Conservation (phyloP, 768 basidiomycete genomes). For the Mycena polygramma region DNA sequence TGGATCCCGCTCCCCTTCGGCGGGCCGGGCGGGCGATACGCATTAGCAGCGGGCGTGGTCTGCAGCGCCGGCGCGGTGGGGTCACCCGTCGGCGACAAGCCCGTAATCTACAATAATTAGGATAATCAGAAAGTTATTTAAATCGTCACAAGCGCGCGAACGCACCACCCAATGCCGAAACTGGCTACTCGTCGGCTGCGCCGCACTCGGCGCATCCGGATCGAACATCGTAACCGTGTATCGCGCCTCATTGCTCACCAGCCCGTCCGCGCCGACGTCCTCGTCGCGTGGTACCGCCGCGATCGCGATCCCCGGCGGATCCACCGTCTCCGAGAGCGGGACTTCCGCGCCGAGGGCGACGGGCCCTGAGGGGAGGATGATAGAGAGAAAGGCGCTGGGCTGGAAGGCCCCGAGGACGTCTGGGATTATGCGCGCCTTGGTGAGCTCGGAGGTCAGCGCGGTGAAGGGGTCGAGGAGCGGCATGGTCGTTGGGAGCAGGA, state of each 20-base stretch:
- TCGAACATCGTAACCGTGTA: conserved; percentile 56
- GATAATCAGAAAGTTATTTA: too few species aligned
- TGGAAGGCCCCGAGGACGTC: conserved; percentile 47
- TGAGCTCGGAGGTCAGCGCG: conserved; percentile 36
- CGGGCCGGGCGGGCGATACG: conserved; percentile 30
- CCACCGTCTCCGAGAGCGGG: conserved; percentile 18
- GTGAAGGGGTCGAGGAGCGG: conserved; percentile 44
- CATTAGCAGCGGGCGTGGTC: conserved; percentile 13
- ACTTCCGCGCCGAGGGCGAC: conserved; percentile 23
- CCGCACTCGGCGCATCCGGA: conserved; percentile 53
- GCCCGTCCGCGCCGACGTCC: conserved; percentile 8
- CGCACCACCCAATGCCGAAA: conserved; percentile 56
- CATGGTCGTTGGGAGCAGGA: conserved; percentile 14
- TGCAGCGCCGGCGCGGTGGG: conserved; percentile 14
- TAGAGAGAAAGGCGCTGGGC: conserved; percentile 45
- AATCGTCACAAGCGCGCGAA: too few species aligned
- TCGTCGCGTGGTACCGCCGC: conserved; percentile 18
- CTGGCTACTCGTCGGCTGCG: conserved; percentile 46
- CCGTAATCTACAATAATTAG: conserved; percentile 13
- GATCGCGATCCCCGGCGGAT: conserved; percentile 12
- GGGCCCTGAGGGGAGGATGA: conserved; percentile 35
- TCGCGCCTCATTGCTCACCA: conserved; percentile 34
- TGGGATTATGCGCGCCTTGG: conserved; percentile 43
- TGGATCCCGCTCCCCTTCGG: conserved; percentile 32
- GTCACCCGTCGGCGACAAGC: background rate